Evolutionary conservation across 805 yeast genomes (phyloP).

Genomic region (Teunomyces barrocoloradensis): DNA sequence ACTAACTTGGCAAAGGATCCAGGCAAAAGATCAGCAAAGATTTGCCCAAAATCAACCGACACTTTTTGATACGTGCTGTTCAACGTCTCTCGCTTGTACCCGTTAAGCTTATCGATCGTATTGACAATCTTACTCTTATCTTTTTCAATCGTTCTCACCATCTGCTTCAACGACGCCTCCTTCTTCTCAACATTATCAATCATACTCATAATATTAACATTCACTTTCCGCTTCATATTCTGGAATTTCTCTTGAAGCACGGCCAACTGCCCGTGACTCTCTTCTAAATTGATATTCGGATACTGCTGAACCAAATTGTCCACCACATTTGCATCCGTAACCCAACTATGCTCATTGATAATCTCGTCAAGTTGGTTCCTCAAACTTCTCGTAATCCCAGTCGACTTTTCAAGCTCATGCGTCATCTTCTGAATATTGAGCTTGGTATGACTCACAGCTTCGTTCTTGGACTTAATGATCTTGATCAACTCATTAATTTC

Average conservation of each 20-base stretch:
- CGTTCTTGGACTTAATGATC: slow-evolving; percentile 43
- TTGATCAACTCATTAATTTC: slow-evolving; percentile 63
- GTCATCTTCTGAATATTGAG: slow-evolving; percentile 52
- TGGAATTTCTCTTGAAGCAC: slow-evolving; percentile 58
- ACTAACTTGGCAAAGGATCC: slow-evolving; percentile 87
- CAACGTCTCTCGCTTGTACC: slow-evolving; percentile 79
- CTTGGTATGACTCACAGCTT: slow-evolving; percentile 45
- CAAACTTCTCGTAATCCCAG: slow-evolving; percentile 33
- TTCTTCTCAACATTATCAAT: slow-evolving; percentile 89
- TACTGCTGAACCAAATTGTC: slow-evolving; percentile 57
- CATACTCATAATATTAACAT: slow-evolving; percentile 84
- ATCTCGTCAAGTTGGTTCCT: slow-evolving; percentile 43
- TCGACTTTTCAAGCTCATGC: slow-evolving; percentile 54
- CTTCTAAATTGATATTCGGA: slow-evolving; percentile 60
- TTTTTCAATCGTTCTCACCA: slow-evolving; percentile 83
- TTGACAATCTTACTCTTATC: slow-evolving; percentile 88
- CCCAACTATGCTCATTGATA: slow-evolving; percentile 66
- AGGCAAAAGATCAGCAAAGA: slow-evolving; percentile 85
- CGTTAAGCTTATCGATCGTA: slow-evolving; percentile 78
- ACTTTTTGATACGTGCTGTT: slow-evolving; percentile 85
- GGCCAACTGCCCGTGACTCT: slow-evolving; percentile 55
- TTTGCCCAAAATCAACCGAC: slow-evolving; percentile 82
- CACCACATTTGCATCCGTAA: slow-evolving; percentile 59
- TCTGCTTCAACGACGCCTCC: slow-evolving; percentile 68
- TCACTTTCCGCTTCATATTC: slow-evolving; percentile 76